Conservation (phyloP, 257 asterid genomes). For the Ligustrum vulgare region DNA sequence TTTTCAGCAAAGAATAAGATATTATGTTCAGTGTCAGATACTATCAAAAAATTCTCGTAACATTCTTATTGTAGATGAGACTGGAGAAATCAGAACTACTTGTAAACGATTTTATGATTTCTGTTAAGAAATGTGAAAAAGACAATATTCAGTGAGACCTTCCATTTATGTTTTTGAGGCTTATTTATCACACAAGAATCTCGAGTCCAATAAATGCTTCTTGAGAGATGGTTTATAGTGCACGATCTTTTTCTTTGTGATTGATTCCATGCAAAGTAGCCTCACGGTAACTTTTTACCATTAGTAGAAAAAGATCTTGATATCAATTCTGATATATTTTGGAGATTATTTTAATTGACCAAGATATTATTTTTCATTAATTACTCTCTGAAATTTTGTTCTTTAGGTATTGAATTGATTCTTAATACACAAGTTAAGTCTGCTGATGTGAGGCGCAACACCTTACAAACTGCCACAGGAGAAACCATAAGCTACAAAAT, state of each 20-base stretch:
- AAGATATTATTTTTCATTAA: conserved; percentile 10
- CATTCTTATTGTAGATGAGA: neutral
- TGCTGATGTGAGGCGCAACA: conserved; percentile 80
- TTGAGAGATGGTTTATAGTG: neutral
- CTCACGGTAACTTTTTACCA: conserved; percentile 1
- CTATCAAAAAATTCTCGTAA: neutral
- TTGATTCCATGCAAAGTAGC: neutral
- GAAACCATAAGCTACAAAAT: conserved; percentile 87
- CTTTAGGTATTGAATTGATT: conserved; percentile 78
- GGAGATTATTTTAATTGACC: conserved; percentile 10
- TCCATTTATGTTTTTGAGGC: neutral
- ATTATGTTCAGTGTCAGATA: neutral
- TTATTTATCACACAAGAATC: neutral
- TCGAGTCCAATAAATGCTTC: neutral
- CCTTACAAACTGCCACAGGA: conserved; percentile 72
- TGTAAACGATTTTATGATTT: neutral
- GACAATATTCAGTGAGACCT: neutral
- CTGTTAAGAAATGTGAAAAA: neutral
- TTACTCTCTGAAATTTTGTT: conserved; percentile 19
- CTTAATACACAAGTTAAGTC: conserved; percentile 84
- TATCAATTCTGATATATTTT: neutral
- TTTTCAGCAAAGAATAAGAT: neutral
- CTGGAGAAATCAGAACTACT: neutral
- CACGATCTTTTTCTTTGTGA: neutral
- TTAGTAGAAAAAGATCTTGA: conserved; percentile 2